Percentiles rank a stretch among this genome's conserved stretches.
phyloP scores from a whole-genome alignment of 2,329 filamentous ascomycete genomes.

The Colletotrichum sp. region DNA sequence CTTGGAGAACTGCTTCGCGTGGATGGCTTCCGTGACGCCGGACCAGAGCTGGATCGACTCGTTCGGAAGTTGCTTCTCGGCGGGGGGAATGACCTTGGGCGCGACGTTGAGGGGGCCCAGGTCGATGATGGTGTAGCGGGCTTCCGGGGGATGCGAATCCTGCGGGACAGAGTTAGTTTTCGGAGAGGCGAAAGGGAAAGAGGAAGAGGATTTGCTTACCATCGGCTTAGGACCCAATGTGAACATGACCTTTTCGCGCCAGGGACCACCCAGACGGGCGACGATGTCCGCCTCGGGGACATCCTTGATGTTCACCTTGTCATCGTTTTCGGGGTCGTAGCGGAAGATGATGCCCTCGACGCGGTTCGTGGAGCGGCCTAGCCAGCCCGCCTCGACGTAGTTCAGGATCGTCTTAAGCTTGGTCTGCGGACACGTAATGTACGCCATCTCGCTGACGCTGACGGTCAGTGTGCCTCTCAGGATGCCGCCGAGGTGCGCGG shows the following conservation, averaged over 20 bases:
- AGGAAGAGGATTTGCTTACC: conserved; percentile 50
- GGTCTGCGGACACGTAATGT: conserved; percentile 87
- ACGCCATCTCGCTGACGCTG: conserved; percentile 88
- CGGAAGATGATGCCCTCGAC: conserved; percentile 90
- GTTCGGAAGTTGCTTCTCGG: conserved; percentile 81
- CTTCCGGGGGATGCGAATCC: conserved; percentile 56
- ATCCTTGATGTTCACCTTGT: conserved; percentile 79
- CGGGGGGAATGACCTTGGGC: conserved; percentile 79
- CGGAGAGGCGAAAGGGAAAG: neutral
- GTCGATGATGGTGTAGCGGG: conserved; percentile 82
- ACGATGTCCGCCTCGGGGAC: conserved; percentile 86
- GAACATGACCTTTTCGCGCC: conserved; percentile 75
- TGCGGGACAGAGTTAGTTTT: conserved; percentile 24
- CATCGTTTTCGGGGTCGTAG: conserved; percentile 87
- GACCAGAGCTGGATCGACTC: conserved; percentile 91
- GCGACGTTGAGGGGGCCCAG: conserved; percentile 82
- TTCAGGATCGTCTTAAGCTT: conserved; percentile 90
- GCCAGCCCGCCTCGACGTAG: conserved; percentile 94
- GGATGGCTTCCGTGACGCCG: conserved; percentile 85
- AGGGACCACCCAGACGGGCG: conserved; percentile 81
- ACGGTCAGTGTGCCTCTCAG: conserved; percentile 87
- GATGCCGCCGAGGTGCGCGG: conserved; percentile 89
- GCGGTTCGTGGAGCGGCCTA: conserved; percentile 88
- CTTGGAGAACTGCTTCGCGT: conserved; percentile 79
- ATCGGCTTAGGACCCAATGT: conserved; percentile 64